Conservation (phyloP, 225 moss, liverwort and hornwort species). For the Antitrichia curtipendula region DNA sequence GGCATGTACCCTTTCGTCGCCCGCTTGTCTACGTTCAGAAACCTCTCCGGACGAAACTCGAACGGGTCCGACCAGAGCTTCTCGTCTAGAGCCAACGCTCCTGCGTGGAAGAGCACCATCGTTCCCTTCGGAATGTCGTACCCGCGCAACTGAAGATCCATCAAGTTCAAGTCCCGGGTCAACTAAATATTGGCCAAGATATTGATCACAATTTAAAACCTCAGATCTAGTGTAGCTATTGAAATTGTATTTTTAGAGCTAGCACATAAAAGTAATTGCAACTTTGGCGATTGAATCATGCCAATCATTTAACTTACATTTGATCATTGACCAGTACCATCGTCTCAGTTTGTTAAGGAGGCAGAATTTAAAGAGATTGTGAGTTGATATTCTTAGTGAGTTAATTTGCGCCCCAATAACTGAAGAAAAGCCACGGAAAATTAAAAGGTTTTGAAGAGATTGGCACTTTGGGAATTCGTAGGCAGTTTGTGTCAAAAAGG, state of each 20-base stretch:
- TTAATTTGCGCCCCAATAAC: neutral
- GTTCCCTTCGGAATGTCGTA: slow-evolving; percentile 27
- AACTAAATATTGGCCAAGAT: neutral
- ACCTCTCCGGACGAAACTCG: slow-evolving; percentile 21
- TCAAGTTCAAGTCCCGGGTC: neutral
- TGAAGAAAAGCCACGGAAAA: neutral
- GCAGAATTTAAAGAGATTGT: neutral
- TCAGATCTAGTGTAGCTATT: neutral
- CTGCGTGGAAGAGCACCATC: slow-evolving; percentile 30
- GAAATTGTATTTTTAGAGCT: neutral
- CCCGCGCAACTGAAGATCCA: neutral
- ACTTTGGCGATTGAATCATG: neutral
- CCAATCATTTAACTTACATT: neutral
- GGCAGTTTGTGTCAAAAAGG: neutral
- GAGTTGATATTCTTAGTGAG: neutral
- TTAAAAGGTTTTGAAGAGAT: neutral
- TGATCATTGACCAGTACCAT: neutral
- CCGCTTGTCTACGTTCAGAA: neutral
- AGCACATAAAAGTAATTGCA: neutral
- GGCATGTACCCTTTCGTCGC: slow-evolving; percentile 11
- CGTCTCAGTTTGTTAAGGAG: neutral
- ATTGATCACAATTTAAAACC: neutral
- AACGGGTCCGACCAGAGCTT: slow-evolving; percentile 14
- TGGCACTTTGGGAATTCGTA: neutral
- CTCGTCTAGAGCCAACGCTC: slow-evolving; percentile 13